Evolutionary conservation across 2,329 filamentous ascomycete genomes (phyloP).

Genomic region (Aureobasidium sp.): DNA sequence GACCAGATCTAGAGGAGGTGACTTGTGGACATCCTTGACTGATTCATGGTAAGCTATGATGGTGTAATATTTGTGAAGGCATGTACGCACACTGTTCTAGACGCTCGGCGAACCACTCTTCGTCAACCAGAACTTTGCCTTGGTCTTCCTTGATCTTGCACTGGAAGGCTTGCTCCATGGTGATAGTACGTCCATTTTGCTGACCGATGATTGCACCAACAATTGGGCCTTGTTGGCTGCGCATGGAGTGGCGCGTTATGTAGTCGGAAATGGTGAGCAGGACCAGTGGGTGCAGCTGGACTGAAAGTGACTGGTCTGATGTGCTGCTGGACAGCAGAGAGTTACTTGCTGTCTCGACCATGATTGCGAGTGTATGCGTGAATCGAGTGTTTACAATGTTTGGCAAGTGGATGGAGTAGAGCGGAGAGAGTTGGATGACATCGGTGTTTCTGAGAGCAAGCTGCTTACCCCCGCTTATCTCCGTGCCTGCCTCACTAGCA

Average conservation of each 20-base stretch:
- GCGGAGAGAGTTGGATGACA: not conserved
- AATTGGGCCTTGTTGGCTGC: constrained; percentile 67
- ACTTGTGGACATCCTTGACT: constrained; percentile 88
- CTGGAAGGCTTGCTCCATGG: constrained; percentile 89
- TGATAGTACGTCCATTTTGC: constrained; percentile 84
- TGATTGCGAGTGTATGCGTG: not conserved
- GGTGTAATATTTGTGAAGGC: not conserved
- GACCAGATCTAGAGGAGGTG: constrained; percentile 69
- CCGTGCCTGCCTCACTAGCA: not conserved
- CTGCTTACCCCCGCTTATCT: not conserved
- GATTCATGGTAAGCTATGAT: constrained; percentile 8
- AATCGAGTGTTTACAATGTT: not conserved
- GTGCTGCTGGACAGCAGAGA: constrained; percentile 38
- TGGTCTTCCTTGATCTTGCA: constrained; percentile 49
- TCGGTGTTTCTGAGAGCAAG: constrained; percentile 1
- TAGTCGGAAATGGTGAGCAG: constrained; percentile 96
- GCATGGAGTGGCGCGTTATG: constrained; percentile 81
- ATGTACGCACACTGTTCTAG: constrained; percentile 70
- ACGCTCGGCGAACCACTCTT: constrained; percentile 66
- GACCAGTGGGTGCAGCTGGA: constrained; percentile 85
- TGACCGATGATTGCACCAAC: constrained; percentile 85
- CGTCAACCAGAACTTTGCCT: constrained; percentile 57
- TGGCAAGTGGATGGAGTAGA: not conserved
- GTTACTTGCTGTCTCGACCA: constrained; percentile 25
- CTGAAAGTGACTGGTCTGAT: constrained; percentile 67